phyloP scores from a whole-genome alignment of 306 rosid genomes.

The Cicer arietinum region DNA sequence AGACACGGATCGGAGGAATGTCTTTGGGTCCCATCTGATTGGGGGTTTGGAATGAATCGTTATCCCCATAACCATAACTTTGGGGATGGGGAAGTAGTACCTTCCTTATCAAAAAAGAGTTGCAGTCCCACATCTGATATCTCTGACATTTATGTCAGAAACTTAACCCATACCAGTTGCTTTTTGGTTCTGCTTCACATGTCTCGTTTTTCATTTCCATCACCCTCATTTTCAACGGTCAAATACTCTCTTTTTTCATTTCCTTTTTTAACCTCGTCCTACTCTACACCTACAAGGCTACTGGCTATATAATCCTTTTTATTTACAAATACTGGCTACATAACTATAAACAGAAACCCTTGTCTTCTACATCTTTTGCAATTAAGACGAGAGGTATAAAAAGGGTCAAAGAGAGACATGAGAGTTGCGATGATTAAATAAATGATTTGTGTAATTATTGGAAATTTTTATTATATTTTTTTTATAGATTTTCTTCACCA shows the following conservation, averaged over 20 bases:
- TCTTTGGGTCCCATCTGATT: conserved; percentile 15
- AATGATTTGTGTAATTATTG: no score
- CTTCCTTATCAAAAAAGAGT: not conserved
- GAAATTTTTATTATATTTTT: no score
- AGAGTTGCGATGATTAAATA: not conserved
- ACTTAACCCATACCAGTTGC: conserved; percentile 4
- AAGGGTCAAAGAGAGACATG: not conserved
- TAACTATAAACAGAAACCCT: not conserved
- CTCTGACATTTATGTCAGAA: not conserved
- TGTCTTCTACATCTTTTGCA: not conserved
- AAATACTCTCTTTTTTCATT: not conserved
- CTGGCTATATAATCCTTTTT: not conserved
- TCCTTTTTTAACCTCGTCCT: no score
- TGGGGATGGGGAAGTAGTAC: not conserved
- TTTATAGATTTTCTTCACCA: no score
- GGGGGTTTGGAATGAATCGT: not conserved
- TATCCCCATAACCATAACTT: conserved; percentile 5
- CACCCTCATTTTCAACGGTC: not conserved
- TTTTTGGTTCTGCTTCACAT: conserved; percentile 2
- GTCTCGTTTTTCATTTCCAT: not conserved
- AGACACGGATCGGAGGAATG: conserved; percentile 24
- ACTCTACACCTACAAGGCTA: not conserved
- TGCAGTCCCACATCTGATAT: not conserved
- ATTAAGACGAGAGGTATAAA: not conserved
- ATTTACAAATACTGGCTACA: not conserved